These are phyloP conservation scores for Fusarium sp. DNA, from an alignment of 2,329 filamentous ascomycete genomes.

Conservation along the genomic window DNA sequence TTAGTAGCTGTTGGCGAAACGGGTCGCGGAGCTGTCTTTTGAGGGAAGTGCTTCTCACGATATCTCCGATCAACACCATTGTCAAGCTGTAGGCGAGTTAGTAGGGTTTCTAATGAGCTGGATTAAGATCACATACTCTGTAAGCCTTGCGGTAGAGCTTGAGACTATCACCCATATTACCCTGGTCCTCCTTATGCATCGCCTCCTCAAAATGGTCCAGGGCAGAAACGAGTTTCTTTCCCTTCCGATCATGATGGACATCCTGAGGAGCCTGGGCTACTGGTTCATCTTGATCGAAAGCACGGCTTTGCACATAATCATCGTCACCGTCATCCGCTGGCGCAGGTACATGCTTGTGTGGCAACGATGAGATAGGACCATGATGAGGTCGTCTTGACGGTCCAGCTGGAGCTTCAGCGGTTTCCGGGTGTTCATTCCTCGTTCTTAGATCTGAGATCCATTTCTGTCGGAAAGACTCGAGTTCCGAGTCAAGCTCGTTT, in stretches of 20 bases:
- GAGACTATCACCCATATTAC: slow-evolving; percentile 88
- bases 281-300: slow-evolving; percentile 46
- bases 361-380: slow-evolving; percentile 34
- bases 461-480: slow-evolving; percentile 85
- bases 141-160: slow-evolving; percentile 91
- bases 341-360: slow-evolving; percentile 16
- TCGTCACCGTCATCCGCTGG: slow-evolving; percentile 49
- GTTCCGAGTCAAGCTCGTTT: slow-evolving; percentile 69
- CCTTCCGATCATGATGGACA: slow-evolving; percentile 11
- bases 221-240: slow-evolving; percentile 73
- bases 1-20: slow-evolving; percentile 35
- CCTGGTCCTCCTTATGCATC: slow-evolving; percentile 86
- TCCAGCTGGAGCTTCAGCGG: slow-evolving; percentile 7
- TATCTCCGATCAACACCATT: slow-evolving; percentile 85
- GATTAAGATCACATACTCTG: slow-evolving; percentile 61
- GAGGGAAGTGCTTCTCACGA: slow-evolving; percentile 89
- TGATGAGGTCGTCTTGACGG: slow-evolving; percentile 29
- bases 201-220: slow-evolving; percentile 93
- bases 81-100: slow-evolving; percentile 64
- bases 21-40: slow-evolving; percentile 42
- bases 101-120: too few species aligned
- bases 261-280: slow-evolving; percentile 4
- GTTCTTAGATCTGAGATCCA: slow-evolving; percentile 83
- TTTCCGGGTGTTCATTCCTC: slow-evolving; percentile 43
- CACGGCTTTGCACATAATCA: slow-evolving; percentile 46